These are phyloP conservation scores for Ceratobasidium sp. DNA, from an alignment of 1,284 basidiomycete genomes.

Conservation along the genomic window DNA sequence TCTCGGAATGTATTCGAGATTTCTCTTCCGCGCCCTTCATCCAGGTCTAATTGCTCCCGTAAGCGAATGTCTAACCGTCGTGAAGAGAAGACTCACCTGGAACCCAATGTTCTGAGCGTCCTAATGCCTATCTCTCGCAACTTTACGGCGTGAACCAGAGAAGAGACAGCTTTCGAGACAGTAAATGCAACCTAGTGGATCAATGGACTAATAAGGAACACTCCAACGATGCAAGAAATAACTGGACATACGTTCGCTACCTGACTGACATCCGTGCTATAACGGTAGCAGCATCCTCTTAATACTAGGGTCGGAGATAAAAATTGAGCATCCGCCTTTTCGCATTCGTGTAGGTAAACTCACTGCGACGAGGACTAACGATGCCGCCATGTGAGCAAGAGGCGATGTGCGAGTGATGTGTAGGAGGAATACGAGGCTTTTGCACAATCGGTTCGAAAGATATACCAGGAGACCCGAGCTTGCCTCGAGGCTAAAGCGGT, in stretches of 20 bases:
- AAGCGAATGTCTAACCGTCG: neutral
- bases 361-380: neutral
- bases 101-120: slow-evolving; percentile 32
- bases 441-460: neutral
- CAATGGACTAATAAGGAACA: too few relatives aligned
- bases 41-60: slow-evolving; percentile 11
- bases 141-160: neutral
- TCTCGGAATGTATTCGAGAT: slow-evolving; percentile 25
- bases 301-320: neutral
- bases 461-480: neutral
- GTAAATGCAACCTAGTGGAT: neutral
- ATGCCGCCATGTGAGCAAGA: neutral
- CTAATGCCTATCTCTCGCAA: neutral
- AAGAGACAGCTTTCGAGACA: neutral
- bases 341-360: too few relatives aligned
- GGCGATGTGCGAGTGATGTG: neutral
- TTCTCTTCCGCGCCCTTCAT: slow-evolving; percentile 11
- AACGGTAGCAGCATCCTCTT: neutral
- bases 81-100: slow-evolving; percentile 10
- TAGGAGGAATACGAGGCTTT: neutral
- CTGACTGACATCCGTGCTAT: neutral
- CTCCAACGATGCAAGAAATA: neutral
- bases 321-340: neutral
- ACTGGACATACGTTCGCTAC: neutral
- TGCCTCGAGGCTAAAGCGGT: slow-evolving; percentile 5